Conservation (phyloP, 306 rosid genomes). For the Fagus crenata region DNA sequence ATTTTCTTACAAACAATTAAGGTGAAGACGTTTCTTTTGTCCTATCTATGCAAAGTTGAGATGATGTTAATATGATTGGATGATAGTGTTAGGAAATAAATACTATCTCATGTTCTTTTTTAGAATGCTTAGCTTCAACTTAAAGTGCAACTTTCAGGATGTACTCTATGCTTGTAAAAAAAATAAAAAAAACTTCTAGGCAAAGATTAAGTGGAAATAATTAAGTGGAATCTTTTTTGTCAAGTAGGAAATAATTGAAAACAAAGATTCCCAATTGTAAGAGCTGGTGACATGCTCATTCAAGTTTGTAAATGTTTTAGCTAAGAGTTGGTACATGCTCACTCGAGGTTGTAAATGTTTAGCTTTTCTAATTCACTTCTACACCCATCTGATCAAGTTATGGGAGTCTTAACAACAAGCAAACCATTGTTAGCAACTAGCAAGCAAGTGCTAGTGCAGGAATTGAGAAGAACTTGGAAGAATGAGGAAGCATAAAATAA, state of each 20-base stretch:
- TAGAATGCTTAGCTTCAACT: too few relatives aligned
- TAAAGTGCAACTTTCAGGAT: too few relatives aligned
- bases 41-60: neutral
- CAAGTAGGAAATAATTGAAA: neutral
- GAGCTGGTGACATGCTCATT: neutral
- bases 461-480: neutral
- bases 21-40: neutral
- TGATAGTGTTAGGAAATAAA: too few relatives aligned
- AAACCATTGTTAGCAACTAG: neutral
- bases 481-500: neutral
- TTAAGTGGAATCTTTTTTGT: neutral
- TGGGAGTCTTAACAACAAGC: conserved; percentile 1
- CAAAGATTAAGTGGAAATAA: too few relatives aligned
- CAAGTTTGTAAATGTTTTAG: neutral
- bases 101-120: too few relatives aligned
- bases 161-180: too few relatives aligned
- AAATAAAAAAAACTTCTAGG: too few relatives aligned
- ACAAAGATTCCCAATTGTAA: neutral
- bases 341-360: neutral
- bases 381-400: neutral
- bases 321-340: neutral
- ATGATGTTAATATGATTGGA: neutral
- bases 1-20: neutral
- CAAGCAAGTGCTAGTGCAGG: conserved; percentile 1
- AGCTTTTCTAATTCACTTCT: neutral